A percentile compares a stretch with the other conserved stretches of the same genome.
Evolutionary conservation across 306 rosid species (phyloP).

Genomic region (Inga laurina): DNA sequence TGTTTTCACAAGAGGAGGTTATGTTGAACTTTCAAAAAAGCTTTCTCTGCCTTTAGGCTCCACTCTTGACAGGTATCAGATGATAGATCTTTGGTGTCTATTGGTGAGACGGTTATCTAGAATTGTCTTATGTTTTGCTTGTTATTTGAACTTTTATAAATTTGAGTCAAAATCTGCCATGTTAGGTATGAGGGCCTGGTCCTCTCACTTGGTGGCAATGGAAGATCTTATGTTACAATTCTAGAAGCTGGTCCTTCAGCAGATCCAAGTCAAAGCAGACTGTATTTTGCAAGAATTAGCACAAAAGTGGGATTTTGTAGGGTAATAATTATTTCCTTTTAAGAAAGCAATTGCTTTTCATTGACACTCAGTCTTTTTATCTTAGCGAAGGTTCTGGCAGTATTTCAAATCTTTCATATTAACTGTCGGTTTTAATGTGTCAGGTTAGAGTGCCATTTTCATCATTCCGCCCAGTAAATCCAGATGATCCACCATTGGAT

Average conservation of each 20-base stretch:
- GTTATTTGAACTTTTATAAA: slow-evolving; percentile 17
- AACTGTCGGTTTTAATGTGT: slow-evolving; percentile 34
- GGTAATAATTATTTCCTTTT: slow-evolving; percentile 51
- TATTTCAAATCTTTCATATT: slow-evolving; percentile 24
- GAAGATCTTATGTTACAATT: slow-evolving; percentile 85
- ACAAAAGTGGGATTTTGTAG: slow-evolving; percentile 96
- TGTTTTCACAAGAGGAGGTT: slow-evolving; percentile 93
- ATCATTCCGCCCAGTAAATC: slow-evolving; percentile 89
- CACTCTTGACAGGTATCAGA: slow-evolving; percentile 85
- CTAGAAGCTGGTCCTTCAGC: slow-evolving; percentile 85
- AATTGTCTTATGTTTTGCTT: slow-evolving; percentile 1
- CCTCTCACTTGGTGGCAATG: slow-evolving; percentile 97
- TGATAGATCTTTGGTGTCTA: slow-evolving; percentile 8
- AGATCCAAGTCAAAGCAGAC: slow-evolving; percentile 81
- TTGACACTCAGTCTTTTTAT: slow-evolving; percentile 15
- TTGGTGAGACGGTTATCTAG: not conserved
- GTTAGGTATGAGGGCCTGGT: slow-evolving; percentile 92
- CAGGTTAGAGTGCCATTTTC: slow-evolving; percentile 98
- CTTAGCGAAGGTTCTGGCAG: slow-evolving; percentile 8
- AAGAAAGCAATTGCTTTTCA: not conserved
- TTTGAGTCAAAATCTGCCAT: slow-evolving; percentile 20
- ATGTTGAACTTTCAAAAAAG: slow-evolving; percentile 81
- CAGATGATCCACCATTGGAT: slow-evolving; percentile 85
- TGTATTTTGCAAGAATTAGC: slow-evolving; percentile 81
- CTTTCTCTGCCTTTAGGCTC: slow-evolving; percentile 86